Percentiles rank a stretch among this genome's conserved stretches.
phyloP scores from a whole-genome alignment of 2,329 filamentous ascomycete species.

The Diaporthe citrichinensis region DNA sequence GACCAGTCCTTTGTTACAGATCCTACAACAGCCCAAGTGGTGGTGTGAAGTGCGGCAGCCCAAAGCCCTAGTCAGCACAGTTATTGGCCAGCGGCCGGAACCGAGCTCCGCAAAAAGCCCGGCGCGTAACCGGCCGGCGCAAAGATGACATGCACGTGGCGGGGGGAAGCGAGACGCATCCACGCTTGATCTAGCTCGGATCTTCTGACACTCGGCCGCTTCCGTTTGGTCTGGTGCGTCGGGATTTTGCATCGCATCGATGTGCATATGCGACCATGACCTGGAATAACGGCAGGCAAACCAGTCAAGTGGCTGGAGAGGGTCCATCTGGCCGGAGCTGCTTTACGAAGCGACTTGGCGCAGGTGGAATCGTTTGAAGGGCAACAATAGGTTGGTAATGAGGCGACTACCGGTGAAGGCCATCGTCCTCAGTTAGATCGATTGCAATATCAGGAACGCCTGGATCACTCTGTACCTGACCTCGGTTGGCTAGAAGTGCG shows the following conservation, averaged over 20 bases:
- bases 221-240: neutral
- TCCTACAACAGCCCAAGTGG: conserved; percentile 10
- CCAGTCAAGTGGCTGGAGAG: neutral
- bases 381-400: neutral
- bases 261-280: neutral
- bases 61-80: neutral
- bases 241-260: neutral
- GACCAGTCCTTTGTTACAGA: conserved; percentile 13
- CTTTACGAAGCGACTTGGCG: neutral
- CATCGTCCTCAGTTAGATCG: neutral
- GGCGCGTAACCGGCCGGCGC: neutral
- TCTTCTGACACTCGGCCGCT: neutral
- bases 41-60: conserved; percentile 33
- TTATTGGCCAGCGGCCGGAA: conserved; percentile 18
- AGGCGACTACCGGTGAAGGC: too few relatives aligned
- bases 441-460: neutral
- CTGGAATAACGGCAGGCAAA: neutral
- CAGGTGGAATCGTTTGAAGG: neutral
- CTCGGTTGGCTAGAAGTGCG: too few relatives aligned
- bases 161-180: neutral
- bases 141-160: neutral
- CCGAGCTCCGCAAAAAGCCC: conserved; percentile 21
- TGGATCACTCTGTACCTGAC: neutral
- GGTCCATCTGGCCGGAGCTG: neutral
- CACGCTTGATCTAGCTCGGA: neutral